phyloP scores from a whole-genome alignment of 208 protist genomes.

The Trypanosoma melophagium region DNA sequence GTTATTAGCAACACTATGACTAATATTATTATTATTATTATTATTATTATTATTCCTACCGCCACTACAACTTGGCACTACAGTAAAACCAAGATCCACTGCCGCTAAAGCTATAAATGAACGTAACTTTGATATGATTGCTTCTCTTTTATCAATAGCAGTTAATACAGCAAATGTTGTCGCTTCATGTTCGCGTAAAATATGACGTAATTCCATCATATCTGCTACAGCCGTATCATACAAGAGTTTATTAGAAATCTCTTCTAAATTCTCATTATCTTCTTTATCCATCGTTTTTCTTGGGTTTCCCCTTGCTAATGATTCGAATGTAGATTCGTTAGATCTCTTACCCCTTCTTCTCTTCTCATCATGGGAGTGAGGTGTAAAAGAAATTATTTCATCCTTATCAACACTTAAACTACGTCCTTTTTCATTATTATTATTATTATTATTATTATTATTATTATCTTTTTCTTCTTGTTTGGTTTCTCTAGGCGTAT shows the following conservation, averaged over 20 bases:
- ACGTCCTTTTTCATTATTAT: background rate
- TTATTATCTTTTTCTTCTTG: background rate
- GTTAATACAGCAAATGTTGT: conserved; percentile 8
- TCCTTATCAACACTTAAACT: no score
- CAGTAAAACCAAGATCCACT: background rate
- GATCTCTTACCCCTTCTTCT: background rate
- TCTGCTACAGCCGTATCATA: conserved; percentile 11
- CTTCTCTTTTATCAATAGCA: conserved; percentile 16
- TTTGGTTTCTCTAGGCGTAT: background rate
- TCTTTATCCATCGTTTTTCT: no score
- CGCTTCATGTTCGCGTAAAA: conserved; percentile 11
- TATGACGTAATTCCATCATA: conserved; percentile 13
- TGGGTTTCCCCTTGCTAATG: no score
- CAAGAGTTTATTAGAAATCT: no score
- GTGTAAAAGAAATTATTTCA: no score
- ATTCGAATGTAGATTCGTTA: background rate
- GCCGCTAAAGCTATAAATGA: conserved; percentile 15
- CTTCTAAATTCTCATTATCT: background rate
- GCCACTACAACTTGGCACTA: no score
- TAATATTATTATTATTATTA: conserved; percentile 1
- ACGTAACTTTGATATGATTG: conserved; percentile 17
- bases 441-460: background rate
- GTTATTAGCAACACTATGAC: background rate
- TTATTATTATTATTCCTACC: background rate
- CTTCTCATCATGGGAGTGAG: no score